Evolutionary conservation across 1,139 yeast genomes (phyloP).

Genomic region (Sugiyamaella xylanicola): DNA sequence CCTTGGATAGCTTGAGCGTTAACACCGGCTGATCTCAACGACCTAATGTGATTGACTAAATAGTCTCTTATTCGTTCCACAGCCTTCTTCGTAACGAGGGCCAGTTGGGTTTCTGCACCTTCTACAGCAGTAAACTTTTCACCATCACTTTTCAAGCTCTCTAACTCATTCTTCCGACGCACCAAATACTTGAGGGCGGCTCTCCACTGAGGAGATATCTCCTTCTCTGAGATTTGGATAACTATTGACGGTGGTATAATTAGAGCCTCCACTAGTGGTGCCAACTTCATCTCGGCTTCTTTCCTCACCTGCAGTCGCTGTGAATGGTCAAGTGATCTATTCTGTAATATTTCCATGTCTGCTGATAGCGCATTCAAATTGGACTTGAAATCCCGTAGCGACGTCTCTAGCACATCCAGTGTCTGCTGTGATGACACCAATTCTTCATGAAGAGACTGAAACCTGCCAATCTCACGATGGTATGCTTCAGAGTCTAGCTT

Average conservation of each 20-base stretch:
- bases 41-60: slow-evolving; percentile 63
- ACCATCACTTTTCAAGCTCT: slow-evolving; percentile 21
- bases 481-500: slow-evolving; percentile 9
- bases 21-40: slow-evolving; percentile 54
- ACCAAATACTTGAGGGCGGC: slow-evolving; percentile 38
- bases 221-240: slow-evolving; percentile 38
- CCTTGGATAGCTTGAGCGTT: slow-evolving; percentile 76
- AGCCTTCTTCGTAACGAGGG: slow-evolving; percentile 52
- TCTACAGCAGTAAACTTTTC: slow-evolving; percentile 30
- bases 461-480: slow-evolving; percentile 36
- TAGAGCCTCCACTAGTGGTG: slow-evolving; percentile 72
- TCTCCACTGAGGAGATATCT: slow-evolving; percentile 42
- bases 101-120: slow-evolving; percentile 44
- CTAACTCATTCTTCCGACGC: slow-evolving; percentile 31
- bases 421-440: slow-evolving; percentile 47
- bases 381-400: slow-evolving; percentile 55
- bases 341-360: slow-evolving; percentile 59
- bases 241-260: slow-evolving; percentile 65
- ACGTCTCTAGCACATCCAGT: slow-evolving; percentile 44
- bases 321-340: slow-evolving; percentile 61
- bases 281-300: slow-evolving; percentile 57
- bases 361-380: slow-evolving; percentile 61
- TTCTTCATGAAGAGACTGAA: slow-evolving; percentile 44
- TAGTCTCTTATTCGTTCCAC: slow-evolving; percentile 76
- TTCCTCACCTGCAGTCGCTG: slow-evolving; percentile 59